Conservation (phyloP, 1,284 basidiomycete genomes). For the Irpex rosettiformis region DNA sequence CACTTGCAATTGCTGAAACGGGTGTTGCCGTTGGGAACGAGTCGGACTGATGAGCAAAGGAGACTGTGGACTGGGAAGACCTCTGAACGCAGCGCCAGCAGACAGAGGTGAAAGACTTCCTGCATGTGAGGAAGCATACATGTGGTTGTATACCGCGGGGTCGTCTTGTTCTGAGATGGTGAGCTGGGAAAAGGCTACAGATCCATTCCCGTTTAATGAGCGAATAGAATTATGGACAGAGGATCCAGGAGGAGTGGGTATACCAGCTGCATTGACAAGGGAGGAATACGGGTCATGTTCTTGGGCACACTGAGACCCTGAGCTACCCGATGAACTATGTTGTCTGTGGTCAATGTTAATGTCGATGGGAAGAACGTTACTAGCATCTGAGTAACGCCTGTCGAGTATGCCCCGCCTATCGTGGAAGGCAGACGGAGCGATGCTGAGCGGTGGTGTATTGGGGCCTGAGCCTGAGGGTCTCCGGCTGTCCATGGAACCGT, state of each 20-base stretch:
- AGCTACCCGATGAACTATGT: neutral
- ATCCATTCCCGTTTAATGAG: neutral
- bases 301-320: neutral
- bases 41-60: neutral
- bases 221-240: neutral
- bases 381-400: conserved; percentile 6
- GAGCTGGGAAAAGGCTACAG: neutral
- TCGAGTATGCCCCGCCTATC: too few species aligned
- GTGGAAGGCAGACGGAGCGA: neutral
- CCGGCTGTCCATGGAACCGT: neutral
- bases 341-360: neutral
- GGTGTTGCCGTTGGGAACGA: neutral
- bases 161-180: conserved; percentile 10
- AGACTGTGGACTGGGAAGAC: neutral
- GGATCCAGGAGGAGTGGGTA: conserved; percentile 8
- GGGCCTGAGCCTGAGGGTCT: neutral
- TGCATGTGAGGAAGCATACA: neutral
- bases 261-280: conserved; percentile 1
- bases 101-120: neutral
- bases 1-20: neutral
- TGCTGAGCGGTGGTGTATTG: neutral
- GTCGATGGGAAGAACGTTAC: conserved; percentile 5
- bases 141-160: conserved; percentile 6
- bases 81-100: neutral
- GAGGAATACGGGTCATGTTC: neutral